phyloP scores from a whole-genome alignment of 208 protist species.

The Lotmaria passim region DNA sequence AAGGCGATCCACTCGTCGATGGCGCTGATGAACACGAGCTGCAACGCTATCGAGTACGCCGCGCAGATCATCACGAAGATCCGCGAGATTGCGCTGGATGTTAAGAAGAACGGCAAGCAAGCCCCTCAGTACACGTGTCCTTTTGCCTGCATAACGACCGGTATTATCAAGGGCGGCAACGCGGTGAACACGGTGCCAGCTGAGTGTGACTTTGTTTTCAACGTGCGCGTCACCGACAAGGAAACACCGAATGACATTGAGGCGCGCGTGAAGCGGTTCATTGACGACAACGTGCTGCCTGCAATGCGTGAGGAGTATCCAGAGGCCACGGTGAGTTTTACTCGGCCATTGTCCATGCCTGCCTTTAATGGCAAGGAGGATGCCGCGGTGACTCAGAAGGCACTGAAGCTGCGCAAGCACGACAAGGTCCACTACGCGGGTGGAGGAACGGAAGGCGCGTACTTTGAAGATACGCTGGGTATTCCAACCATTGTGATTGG shows the following conservation, averaged over 20 bases:
- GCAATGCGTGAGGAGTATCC: conserved; percentile 52
- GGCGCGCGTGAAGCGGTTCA: conserved; percentile 35
- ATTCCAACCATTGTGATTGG: conserved; percentile 59
- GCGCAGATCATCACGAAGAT: too few species aligned
- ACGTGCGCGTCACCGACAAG: conserved; percentile 40
- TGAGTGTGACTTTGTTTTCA: conserved; percentile 48
- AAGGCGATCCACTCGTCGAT: conserved; percentile 58
- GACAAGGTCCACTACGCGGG: conserved; percentile 26
- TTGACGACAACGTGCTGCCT: conserved; percentile 37
- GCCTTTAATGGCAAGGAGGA: conserved; percentile 47
- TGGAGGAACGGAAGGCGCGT: conserved; percentile 56
- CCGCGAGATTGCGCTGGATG: conserved; percentile 31
- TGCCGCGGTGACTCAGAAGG: conserved; percentile 37
- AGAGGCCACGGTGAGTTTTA: conserved; percentile 36
- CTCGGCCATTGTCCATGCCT: conserved; percentile 9
- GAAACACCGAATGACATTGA: conserved; percentile 35
- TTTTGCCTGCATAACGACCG: conserved; percentile 1
- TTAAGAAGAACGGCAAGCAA: conserved; percentile 32
- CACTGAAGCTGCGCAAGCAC: conserved; percentile 23
- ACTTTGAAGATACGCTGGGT: conserved; percentile 57
- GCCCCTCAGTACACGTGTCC: background rate
- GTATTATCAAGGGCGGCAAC: background rate
- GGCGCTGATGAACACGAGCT: conserved; percentile 45
- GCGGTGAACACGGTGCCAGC: conserved; percentile 45
- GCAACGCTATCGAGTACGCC: too few species aligned